These are phyloP conservation scores for Garcia nutans DNA, from an alignment of 345 rosid genomes.

Conservation along the genomic window DNA sequence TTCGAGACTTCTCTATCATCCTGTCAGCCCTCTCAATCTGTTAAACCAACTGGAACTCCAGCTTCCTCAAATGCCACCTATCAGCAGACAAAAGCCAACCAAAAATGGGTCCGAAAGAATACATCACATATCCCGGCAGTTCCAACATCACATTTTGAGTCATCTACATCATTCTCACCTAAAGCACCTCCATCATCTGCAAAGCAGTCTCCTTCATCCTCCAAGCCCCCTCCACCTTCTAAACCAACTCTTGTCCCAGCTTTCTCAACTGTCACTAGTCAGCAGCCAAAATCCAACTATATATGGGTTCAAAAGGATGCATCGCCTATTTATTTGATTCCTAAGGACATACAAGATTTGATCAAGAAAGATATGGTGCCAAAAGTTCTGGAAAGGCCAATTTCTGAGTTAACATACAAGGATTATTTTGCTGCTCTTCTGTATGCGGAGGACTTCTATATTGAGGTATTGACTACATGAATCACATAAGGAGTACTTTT, in stretches of 20 bases:
- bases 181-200: conserved; percentile 10
- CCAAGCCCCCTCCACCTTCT: conserved; percentile 3
- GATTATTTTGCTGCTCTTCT: conserved; percentile 37
- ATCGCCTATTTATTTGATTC: conserved; percentile 28
- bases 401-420: conserved; percentile 28
- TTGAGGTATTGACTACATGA: conserved; percentile 25
- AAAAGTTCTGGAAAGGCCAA: conserved; percentile 17
- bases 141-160: no score
- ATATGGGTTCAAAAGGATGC: conserved; percentile 7
- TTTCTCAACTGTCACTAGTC: conserved; percentile 1
- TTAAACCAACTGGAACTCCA: conserved; percentile 19
- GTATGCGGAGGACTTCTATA: conserved; percentile 42
- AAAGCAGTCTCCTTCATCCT: neutral
- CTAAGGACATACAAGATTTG: conserved; percentile 22
- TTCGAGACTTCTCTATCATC: neutral
- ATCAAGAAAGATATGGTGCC: conserved; percentile 31
- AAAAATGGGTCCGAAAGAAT: conserved; percentile 9
- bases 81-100: neutral
- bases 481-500: neutral
- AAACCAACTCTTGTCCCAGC: conserved; percentile 20
- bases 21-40: neutral
- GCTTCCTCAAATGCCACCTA: conserved; percentile 1
- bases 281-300: neutral
- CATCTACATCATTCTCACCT: neutral
- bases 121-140: neutral